These are phyloP conservation scores for Blastobotrys petasosporus DNA, from an alignment of 1,139 yeast genomes.

Conservation along the genomic window DNA sequence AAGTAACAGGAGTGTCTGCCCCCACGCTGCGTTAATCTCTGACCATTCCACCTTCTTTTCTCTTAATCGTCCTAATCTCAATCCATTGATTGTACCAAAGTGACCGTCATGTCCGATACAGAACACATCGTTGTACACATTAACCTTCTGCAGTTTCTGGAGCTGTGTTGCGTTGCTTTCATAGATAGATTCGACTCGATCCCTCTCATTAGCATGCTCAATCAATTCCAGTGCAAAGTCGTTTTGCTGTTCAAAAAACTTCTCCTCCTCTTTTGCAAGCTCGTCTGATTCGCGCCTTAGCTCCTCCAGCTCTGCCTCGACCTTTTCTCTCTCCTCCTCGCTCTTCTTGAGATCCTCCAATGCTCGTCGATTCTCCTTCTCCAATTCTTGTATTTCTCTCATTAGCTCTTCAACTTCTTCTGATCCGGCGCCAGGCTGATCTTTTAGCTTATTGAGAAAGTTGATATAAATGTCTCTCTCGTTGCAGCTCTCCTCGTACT, in stretches of 20 bases:
- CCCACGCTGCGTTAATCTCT: constrained; percentile 89
- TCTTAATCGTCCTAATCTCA: constrained; percentile 63
- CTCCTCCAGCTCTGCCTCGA: constrained; percentile 24
- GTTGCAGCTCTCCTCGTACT: constrained; percentile 65
- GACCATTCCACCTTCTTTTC: constrained; percentile 69
- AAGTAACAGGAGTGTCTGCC: constrained; percentile 68
- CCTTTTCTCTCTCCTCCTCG: constrained; percentile 36
- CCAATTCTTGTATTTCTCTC: constrained; percentile 38
- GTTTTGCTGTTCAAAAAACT: constrained; percentile 46
- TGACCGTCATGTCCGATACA: constrained; percentile 75
- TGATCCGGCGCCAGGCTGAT: constrained; percentile 44
- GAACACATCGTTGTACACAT: constrained; percentile 78
- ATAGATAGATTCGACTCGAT: constrained; percentile 56
- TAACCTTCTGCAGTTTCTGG: constrained; percentile 64
- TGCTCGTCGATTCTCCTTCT: constrained; percentile 23
- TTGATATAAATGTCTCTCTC: constrained; percentile 76
- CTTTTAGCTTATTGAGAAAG: constrained; percentile 63
- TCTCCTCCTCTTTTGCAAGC: constrained; percentile 40
- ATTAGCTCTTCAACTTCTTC: constrained; percentile 42
- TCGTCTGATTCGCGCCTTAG: constrained; percentile 33
- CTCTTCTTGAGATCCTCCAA: constrained; percentile 28
- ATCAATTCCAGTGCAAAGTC: constrained; percentile 45
- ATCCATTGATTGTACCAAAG: constrained; percentile 83
- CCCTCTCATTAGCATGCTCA: constrained; percentile 47
- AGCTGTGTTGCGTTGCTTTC: constrained; percentile 57